These are phyloP conservation scores for Coprinopsis marcescibilis DNA, from an alignment of 768 basidiomycete genomes.

Conservation along the genomic window DNA sequence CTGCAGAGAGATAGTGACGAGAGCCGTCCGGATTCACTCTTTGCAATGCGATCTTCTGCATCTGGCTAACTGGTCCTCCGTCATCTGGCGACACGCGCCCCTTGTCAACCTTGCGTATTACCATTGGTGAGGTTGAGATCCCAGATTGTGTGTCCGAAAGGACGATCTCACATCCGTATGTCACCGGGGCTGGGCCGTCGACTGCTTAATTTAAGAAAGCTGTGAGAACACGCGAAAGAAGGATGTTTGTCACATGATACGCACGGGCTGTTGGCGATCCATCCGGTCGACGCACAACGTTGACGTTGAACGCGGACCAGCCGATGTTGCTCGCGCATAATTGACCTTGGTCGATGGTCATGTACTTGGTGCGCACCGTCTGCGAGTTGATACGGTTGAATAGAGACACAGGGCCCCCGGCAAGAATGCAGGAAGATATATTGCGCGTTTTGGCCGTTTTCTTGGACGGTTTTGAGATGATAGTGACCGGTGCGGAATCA, in stretches of 20 bases:
- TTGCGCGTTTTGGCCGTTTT: conserved; percentile 95
- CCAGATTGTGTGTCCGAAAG: conserved; percentile 82
- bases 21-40: conserved; percentile 77
- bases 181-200: conserved; percentile 78
- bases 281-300: conserved; percentile 72
- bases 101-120: conserved; percentile 92
- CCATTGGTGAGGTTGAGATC: conserved; percentile 76
- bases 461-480: conserved; percentile 96
- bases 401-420: conserved; percentile 83
- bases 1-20: conserved; percentile 84
- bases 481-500: conserved; percentile 86
- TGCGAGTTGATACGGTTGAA: conserved; percentile 97
- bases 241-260: conserved; percentile 51
- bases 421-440: conserved; percentile 85
- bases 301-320: conserved; percentile 94
- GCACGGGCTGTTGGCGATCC: conserved; percentile 58
- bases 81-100: conserved; percentile 82
- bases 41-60: conserved; percentile 94
- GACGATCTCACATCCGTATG: conserved; percentile 86
- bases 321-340: conserved; percentile 85
- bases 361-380: conserved; percentile 95
- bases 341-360: conserved; percentile 83
- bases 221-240: conserved; percentile 28
- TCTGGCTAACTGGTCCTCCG: conserved; percentile 89
- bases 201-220: no score